Base-by-base conservation (phyloP, 2,329 filamentous ascomycete genomes). In the Penicillium occitanis region DNA sequence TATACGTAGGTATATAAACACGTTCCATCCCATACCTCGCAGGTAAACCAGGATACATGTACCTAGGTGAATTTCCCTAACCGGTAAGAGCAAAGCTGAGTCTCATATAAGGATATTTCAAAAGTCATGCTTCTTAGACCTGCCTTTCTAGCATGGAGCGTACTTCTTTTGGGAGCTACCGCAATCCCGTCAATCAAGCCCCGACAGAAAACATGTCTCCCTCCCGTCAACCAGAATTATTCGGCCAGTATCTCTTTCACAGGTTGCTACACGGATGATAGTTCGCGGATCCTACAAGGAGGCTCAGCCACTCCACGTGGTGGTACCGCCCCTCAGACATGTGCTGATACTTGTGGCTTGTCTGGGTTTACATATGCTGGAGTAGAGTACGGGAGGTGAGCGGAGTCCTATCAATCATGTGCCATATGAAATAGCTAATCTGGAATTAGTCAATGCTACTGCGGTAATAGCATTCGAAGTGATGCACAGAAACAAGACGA, bases 401-500 rank as follows among this genome's bases (percentile, higher is more conserved):
- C 55, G 35, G 35, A 37, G 13, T 37, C 35, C 11, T 37, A 37
- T 13, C 35, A 11, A 11, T 37, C 35, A 37, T 25, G 25, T 25
- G 25, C 25, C 25, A 25, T 25, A 37, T 37, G 35, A 37, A 37
- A 13, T 37, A 37, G 35, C 35, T 37, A 14, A 37, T 37, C 33
- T 35, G 35, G 11, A 37, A 37, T 19, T 30, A 63, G 61, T n/a
- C 62, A 64, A 64, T 64, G 62, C 53, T 64, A 58, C 14, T 64
- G 62, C 25, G 51, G 51, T 14, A 48, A 50, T 48, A 11, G 25
- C 11, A 37, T 58, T 28, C 28, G 17, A 17, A 37, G 62, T 17
- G 48, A 11, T 30, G 50, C 61, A 13, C 28, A 30, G 6, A 44
- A 59, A 11, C 37, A 46, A 35, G 53, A 35, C 30, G 42, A 55